Percentiles rank a stretch among this genome's conserved stretches.
phyloP scores from a whole-genome alignment of 352 stramenopile genomes.

The Globisporangium perplexum region DNA sequence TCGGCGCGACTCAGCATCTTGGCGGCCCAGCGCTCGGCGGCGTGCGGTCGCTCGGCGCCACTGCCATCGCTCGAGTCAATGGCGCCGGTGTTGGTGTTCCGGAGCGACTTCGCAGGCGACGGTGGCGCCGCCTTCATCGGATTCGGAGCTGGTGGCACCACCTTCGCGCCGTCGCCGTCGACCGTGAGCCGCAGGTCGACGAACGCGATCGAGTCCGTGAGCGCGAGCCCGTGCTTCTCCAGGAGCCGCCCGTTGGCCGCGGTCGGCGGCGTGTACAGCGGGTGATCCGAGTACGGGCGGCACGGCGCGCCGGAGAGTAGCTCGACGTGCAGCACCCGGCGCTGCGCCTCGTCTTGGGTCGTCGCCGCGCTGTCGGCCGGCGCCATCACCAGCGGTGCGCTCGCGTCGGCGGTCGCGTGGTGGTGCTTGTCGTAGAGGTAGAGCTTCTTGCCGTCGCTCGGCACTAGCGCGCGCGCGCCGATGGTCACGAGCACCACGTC shows the following conservation, averaged over 20 bases:
- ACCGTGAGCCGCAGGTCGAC: constrained; percentile 49
- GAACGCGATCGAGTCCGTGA: constrained; percentile 61
- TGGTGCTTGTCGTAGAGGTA: constrained; percentile 67
- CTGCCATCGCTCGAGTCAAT: neutral
- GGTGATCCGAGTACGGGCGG: constrained; percentile 69
- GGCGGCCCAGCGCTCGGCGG: constrained; percentile 52
- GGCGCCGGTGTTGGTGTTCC: constrained; percentile 9
- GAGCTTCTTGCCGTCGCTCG: constrained; percentile 71
- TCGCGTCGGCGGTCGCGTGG: constrained; percentile 17
- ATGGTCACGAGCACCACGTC: constrained; percentile 76
- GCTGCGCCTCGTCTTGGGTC: constrained; percentile 13
- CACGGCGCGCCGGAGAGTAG: constrained; percentile 53
- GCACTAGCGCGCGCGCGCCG: constrained; percentile 51
- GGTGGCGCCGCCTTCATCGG: neutral
- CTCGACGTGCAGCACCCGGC: constrained; percentile 55
- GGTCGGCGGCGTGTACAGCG: constrained; percentile 59
- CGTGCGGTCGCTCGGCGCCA: constrained; percentile 8
- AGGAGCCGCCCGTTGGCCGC: constrained; percentile 9
- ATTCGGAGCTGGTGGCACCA: neutral
- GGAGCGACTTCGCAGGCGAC: constrained; percentile 6
- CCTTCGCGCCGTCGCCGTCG: constrained; percentile 17
- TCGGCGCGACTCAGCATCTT: constrained; percentile 53
- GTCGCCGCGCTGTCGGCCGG: neutral
- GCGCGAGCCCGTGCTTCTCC: constrained; percentile 19
- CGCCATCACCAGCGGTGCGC: constrained; percentile 17